A percentile compares a stretch with the other conserved stretches of the same genome.
These are phyloP conservation scores for Ziziphus jujuba DNA, from an alignment of 306 rosid genomes.

Conservation along the genomic window DNA sequence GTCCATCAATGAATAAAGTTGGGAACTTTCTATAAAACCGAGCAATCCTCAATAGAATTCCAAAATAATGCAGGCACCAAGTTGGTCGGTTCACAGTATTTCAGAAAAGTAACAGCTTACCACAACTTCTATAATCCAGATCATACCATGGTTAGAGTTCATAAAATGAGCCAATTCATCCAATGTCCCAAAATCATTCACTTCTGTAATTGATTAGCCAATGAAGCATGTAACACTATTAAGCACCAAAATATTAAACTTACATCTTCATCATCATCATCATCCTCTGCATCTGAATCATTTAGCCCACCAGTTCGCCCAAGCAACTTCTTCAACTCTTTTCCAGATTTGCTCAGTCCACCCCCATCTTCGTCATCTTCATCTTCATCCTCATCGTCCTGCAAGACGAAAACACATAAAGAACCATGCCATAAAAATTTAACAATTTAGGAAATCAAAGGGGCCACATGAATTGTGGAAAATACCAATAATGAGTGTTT, in stretches of 20 bases:
- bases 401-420: background rate
- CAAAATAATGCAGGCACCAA: conserved; percentile 8
- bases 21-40: background rate
- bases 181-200: background rate
- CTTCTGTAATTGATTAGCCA: background rate
- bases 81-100: background rate
- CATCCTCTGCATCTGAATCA: conserved; percentile 86
- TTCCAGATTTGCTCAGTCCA: conserved; percentile 94
- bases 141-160: background rate
- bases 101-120: background rate
- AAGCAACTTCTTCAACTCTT: conserved; percentile 89
- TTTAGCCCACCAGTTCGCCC: conserved; percentile 67
- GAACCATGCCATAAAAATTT: background rate
- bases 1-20: conserved; percentile 17
- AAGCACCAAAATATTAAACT: conserved; percentile 16
- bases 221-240: background rate
- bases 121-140: background rate
- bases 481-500: too few species aligned
- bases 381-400: conserved; percentile 89
- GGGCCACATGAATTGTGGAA: too few species aligned
- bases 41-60: conserved; percentile 17
- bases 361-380: conserved; percentile 76
- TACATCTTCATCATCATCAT: conserved; percentile 64
- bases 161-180: too few species aligned
- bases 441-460: background rate